Base-by-base conservation (phyloP, 306 rosid species). In the Alnus rubra region DNA sequence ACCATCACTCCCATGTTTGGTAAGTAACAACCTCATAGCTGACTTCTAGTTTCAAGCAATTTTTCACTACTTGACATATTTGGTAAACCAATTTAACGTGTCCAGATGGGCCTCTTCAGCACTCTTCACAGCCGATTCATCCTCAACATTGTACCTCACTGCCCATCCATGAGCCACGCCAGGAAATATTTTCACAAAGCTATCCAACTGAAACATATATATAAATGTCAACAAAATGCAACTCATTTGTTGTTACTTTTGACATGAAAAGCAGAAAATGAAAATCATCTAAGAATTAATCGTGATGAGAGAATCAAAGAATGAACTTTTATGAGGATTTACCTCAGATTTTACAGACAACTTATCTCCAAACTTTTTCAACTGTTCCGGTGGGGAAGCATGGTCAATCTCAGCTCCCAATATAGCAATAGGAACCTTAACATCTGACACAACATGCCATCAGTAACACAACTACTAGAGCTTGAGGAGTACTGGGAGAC, bases 121-220 rank as follows among this genome's bases (percentile, higher is more conserved):
- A 23, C 48, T 4, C 55, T 79, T 80, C 37, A 74, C 62, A 69
- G 84, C 82, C 19, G 15, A 77, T 19, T 80, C 45, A 12, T 82
- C 84, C 74, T 80, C 82, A 31, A 18, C 70, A 30, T 63, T 59
- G 78, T 74, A 86, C 71, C 81, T 77, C 78, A 83, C 74, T 19
- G 84, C 77, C 89, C 89, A 86, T 31, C 87, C 84, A 59, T 86
- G 87, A 10, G 49, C 52, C 52, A 88, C 87, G 33, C 89, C 85
- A 54, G 89, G 89, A 78, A 79, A 92, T 79, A 87, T 59, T 78
- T 90, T 92, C 79, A 90, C 90, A 71, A 84, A 88, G 79, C 87
- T 78, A 47, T 87, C 88, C 13, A 86, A 52, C 97, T 90, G 74
- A 37, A 13, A 76, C 9, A 67, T 3, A 18, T 13, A 39, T 13